Conservation (phyloP, 805 yeast genomes). For the Kodamaea laetipori region DNA sequence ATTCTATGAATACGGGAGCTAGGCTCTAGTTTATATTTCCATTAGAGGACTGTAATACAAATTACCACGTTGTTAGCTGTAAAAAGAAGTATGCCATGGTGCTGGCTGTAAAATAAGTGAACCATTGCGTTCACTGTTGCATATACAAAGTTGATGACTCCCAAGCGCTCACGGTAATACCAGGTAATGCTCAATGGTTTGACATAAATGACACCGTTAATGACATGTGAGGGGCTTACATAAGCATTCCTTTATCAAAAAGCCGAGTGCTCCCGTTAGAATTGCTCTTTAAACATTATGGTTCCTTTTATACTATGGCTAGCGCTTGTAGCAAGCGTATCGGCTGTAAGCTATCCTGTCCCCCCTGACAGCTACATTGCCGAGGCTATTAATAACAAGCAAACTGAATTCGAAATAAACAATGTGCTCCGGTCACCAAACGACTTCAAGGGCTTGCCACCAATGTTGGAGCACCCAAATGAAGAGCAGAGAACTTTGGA, state of each 20-base stretch:
- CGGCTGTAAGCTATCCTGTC: constrained; percentile 11
- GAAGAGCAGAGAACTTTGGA: constrained; percentile 38
- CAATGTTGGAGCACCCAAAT: constrained; percentile 37
- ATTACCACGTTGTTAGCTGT: no score
- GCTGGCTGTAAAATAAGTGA: no score
- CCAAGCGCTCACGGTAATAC: no score
- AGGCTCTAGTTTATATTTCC: no score
- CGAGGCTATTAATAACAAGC: constrained; percentile 21
- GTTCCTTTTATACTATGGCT: constrained; percentile 9
- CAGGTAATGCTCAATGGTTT: no score
- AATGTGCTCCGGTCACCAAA: constrained; percentile 30
- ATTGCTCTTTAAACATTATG: neutral
- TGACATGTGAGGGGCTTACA: no score
- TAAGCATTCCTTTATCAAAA: constrained; percentile 1
- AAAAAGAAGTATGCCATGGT: no score
- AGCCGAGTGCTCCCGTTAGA: neutral
- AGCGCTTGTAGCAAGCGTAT: neutral
- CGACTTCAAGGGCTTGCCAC: constrained; percentile 34
- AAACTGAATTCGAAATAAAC: constrained; percentile 24
- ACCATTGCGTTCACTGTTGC: no score
- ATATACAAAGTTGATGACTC: no score
- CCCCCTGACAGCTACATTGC: constrained; percentile 24
- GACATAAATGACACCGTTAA: constrained; percentile 5
- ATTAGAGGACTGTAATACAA: no score
- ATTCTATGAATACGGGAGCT: no score